These are phyloP conservation scores for Fusarium scirpi DNA, from an alignment of 2,329 filamentous ascomycete genomes.

Conservation along the genomic window DNA sequence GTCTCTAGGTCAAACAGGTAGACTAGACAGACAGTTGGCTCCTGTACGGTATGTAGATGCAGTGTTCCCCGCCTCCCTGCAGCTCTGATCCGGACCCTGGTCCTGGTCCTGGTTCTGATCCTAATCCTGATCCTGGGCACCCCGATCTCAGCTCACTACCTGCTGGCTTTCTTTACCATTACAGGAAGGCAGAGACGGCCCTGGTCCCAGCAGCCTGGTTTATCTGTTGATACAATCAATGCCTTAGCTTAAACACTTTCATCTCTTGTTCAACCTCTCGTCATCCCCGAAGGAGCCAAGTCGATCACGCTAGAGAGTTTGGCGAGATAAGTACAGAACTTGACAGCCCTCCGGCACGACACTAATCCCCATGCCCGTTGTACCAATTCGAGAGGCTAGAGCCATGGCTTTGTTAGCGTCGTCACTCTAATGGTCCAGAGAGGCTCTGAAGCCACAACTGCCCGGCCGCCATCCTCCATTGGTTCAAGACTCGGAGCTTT, in stretches of 20 bases:
- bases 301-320: constrained; percentile 21
- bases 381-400: constrained; percentile 13
- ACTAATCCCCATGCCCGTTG: constrained; percentile 32
- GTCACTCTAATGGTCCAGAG: constrained; percentile 18
- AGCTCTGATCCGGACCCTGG: constrained; percentile 14
- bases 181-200: constrained; percentile 21
- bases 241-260: background rate
- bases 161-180: constrained; percentile 17
- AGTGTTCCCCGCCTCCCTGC: constrained; percentile 38
- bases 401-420: constrained; percentile 34
- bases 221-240: constrained; percentile 1
- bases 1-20: background rate
- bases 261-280: constrained; percentile 26
- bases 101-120: background rate
- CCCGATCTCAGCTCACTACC: constrained; percentile 30
- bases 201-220: constrained; percentile 31
- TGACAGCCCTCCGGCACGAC: constrained; percentile 33
- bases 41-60: constrained; percentile 7
- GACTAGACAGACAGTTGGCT: constrained; percentile 13
- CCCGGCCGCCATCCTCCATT: constrained; percentile 26
- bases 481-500: constrained; percentile 19
- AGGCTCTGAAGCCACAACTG: constrained; percentile 23
- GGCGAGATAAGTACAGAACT: constrained; percentile 15
- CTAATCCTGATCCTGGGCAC: background rate
- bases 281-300: constrained; percentile 25